Conservation (phyloP, 371 early-diverging fungal genomes). For the Batrachochytrium dendrobatidis region DNA sequence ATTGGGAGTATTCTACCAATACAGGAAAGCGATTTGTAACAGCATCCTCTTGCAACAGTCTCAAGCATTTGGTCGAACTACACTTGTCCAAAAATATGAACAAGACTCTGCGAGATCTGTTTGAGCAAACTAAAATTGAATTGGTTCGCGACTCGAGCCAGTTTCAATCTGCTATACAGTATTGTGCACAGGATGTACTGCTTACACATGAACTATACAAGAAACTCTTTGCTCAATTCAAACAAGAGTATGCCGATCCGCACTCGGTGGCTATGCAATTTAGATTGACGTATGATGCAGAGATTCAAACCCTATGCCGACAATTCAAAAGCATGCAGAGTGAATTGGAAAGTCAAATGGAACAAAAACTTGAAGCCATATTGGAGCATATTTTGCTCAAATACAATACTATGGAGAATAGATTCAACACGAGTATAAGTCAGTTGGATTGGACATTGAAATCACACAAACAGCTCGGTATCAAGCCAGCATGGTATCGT, state of each 20-base stretch:
- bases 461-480: no score
- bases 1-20: no score
- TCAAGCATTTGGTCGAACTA: slow-evolving; percentile 70
- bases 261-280: slow-evolving; percentile 80
- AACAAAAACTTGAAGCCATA: no score
- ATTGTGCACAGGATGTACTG: slow-evolving; percentile 86
- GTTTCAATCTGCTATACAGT: slow-evolving; percentile 63
- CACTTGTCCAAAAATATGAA: slow-evolving; percentile 66
- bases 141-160: slow-evolving; percentile 23
- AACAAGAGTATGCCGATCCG: slow-evolving; percentile 81
- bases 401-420: no score
- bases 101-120: slow-evolving; percentile 64
- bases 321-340: no score
- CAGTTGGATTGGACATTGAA: no score
- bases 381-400: no score
- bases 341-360: no score
- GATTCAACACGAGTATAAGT: no score
- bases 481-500: slow-evolving; percentile 82
- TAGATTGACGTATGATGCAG: slow-evolving; percentile 77
- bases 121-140: no score
- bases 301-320: no score
- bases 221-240: slow-evolving; percentile 61
- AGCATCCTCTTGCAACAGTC: slow-evolving; percentile 63
- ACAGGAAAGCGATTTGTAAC: no score
- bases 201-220: slow-evolving; percentile 70